These are phyloP conservation scores for Scedosporium apiospermum DNA, from an alignment of 2,329 filamentous ascomycete genomes.

Conservation along the genomic window DNA sequence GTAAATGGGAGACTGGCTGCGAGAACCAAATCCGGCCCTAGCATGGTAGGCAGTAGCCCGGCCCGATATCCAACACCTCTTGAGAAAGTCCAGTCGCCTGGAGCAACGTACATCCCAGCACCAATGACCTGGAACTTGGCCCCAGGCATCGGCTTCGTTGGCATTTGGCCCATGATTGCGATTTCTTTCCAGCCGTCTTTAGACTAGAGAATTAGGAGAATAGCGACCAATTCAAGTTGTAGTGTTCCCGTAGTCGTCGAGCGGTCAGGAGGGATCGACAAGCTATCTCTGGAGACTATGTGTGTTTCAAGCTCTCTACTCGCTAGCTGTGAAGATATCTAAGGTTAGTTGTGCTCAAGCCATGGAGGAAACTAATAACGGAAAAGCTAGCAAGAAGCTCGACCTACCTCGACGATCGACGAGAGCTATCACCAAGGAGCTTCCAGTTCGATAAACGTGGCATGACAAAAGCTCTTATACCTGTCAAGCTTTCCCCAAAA, in stretches of 20 bases:
- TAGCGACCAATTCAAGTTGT: not conserved
- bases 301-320: not conserved
- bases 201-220: not conserved
- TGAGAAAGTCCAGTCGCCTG: not conserved
- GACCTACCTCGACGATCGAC: not conserved
- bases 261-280: not conserved
- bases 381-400: not conserved
- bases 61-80: not conserved
- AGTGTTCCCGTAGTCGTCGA: not conserved
- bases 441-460: not conserved
- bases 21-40: not conserved
- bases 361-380: not conserved
- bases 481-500: not conserved
- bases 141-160: conserved; percentile 19
- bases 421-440: not conserved
- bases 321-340: not conserved
- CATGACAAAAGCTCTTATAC: not conserved
- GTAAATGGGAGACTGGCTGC: not conserved
- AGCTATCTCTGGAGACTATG: not conserved
- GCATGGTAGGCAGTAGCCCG: not conserved
- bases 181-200: not conserved
- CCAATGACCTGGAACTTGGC: conserved; percentile 25
- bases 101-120: conserved; percentile 21
- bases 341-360: not conserved
- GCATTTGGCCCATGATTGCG: conserved; percentile 20